Evolutionary conservation across 2,329 filamentous ascomycete genomes (phyloP).

Genomic region (Penicillium occitanis): DNA sequence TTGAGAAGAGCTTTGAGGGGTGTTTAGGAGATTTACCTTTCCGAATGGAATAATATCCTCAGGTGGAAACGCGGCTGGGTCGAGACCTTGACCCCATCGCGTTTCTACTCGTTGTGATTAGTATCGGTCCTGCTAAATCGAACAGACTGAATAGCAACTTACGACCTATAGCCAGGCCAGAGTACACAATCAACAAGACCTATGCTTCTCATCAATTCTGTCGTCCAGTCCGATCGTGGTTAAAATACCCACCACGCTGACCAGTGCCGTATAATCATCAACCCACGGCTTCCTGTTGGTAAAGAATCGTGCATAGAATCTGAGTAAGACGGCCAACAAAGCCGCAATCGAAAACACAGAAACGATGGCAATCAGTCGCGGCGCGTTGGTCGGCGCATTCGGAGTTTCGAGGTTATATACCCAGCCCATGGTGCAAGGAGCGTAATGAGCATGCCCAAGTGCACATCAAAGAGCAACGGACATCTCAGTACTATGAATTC

Average conservation of each 20-base stretch:
- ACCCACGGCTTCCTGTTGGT: slow-evolving; percentile 27
- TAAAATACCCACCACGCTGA: slow-evolving; percentile 25
- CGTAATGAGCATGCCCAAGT: background rate
- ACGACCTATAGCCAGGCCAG: slow-evolving; percentile 8
- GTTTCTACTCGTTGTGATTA: slow-evolving; percentile 26
- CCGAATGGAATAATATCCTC: slow-evolving; percentile 31
- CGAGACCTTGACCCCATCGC: slow-evolving; percentile 30
- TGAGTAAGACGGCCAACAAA: slow-evolving; percentile 27
- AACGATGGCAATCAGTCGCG: slow-evolving; percentile 27
- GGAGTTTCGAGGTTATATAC: slow-evolving; percentile 30
- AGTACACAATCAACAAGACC: slow-evolving; percentile 8
- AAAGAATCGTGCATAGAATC: slow-evolving; percentile 29
- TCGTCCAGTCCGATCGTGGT: background rate
- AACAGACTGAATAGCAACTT: background rate
- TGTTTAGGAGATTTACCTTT: slow-evolving; percentile 23
- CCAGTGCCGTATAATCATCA: slow-evolving; percentile 31
- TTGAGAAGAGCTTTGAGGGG: background rate
- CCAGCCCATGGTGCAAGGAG: slow-evolving; percentile 29
- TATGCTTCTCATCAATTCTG: background rate
- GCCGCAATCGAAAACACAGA: slow-evolving; percentile 28
- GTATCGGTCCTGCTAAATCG: background rate
- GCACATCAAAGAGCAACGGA: background rate
- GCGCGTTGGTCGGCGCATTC: slow-evolving; percentile 27
- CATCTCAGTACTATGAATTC: background rate
- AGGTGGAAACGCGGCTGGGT: slow-evolving; percentile 24